Base-by-base conservation (phyloP, 2,329 filamentous ascomycete genomes). In the Pseudogymnoascus sp. region DNA sequence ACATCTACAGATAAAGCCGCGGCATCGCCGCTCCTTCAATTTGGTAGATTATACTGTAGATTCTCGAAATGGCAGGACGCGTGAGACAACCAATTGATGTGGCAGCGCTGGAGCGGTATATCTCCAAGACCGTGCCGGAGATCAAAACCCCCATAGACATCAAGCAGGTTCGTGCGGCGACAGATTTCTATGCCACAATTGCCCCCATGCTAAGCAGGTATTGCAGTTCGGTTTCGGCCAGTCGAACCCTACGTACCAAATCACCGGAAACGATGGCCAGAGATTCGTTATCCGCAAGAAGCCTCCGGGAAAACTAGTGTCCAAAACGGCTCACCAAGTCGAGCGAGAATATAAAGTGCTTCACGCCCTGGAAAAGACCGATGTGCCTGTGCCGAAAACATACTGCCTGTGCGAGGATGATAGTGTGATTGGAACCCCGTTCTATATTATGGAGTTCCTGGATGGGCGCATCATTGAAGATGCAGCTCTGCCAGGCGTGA, bases 361-460 rank as follows among this genome's bases (percentile, higher is more conserved):
- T 72, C 86, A 90, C 73, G 93, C 93, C 2, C 82, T 98, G 33
- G 85, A 86, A 67, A 79, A 77, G 62, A 96, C 91, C 19, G 86
- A 90, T 73, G 92, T 98, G 7, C 90, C 93, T 0, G 91, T 96
- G 0, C 95, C 95, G 4, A 88, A 84, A 74, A 85, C 91, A 10
- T 89, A 91, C 75, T 89, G 88, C 71, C 83, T 98, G 16, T 99
- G 95, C 77, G 89, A 96, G 75, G 93, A 98, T 77, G 79, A 81
- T 41, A 78, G 76, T 63, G 81, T 98, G 38, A 81, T 98, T 66
- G 95, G 93, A 63, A 98, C 93, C 6, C 85, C 92, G 5, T 99
- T 98, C 76, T 98, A 99, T 78, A 88, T 98, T 72, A 98, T 99
- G 95, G 88, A 91, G 74, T 98, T 95, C 74, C 82, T 98, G 65